Conservation (phyloP, 139 green algal species). For the Chlorella sp. region DNA sequence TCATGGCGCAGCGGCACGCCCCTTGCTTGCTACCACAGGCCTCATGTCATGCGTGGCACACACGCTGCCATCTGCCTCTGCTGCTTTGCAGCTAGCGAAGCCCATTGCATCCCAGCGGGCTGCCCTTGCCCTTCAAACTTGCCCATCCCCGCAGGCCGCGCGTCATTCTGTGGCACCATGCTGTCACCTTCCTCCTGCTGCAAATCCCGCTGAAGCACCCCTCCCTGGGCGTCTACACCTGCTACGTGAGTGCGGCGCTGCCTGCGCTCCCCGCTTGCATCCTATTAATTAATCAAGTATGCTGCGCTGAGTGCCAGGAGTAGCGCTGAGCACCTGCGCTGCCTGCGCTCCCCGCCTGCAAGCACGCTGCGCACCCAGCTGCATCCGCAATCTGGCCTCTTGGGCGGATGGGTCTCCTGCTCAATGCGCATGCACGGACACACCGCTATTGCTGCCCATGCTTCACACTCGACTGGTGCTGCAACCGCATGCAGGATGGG, state of each 20-base stretch:
- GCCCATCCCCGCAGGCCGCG: slow-evolving; percentile 1
- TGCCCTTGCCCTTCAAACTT: background rate
- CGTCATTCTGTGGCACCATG: slow-evolving; percentile 21
- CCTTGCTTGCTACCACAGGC: too few relatives aligned
- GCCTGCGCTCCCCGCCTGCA: background rate
- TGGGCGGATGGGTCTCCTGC: background rate
- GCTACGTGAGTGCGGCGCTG: background rate
- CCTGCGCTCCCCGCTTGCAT: background rate
- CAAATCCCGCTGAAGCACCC: slow-evolving; percentile 24
- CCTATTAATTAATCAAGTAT: too few relatives aligned
- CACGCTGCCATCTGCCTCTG: too few relatives aligned
- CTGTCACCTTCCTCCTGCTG: slow-evolving; percentile 31
- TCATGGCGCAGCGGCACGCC: too few relatives aligned
- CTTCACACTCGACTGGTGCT: too few relatives aligned
- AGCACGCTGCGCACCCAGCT: background rate
- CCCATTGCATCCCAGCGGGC: too few relatives aligned
- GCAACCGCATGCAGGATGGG: slow-evolving; percentile 23
- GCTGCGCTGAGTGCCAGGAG: background rate
- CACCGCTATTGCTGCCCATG: too few relatives aligned
- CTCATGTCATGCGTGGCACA: too few relatives aligned
- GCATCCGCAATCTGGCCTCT: background rate
- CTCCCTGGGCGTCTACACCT: slow-evolving; percentile 23
- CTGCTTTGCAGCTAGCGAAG: too few relatives aligned
- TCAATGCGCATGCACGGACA: too few relatives aligned
- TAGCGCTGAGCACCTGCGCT: background rate